Conservation (phyloP, 2,329 filamentous ascomycete species). For the Aspergillus ruber region DNA sequence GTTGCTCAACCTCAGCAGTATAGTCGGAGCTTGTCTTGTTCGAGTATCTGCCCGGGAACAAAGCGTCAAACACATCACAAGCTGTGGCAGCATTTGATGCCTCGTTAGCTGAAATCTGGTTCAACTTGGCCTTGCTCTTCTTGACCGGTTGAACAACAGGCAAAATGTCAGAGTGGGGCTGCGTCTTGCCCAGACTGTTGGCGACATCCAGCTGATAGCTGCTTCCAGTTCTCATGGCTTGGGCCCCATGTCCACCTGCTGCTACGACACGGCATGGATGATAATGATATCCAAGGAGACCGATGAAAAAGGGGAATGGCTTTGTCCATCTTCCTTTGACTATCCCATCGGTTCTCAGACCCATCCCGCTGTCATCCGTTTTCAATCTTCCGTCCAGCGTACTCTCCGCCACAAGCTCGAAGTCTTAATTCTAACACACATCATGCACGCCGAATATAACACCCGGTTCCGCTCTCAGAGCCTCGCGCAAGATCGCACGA, state of each 20-base stretch:
- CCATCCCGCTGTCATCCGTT: background rate
- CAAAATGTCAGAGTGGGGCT: no score
- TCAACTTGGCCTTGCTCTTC: no score
- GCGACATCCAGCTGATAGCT: no score
- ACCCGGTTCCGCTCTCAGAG: background rate
- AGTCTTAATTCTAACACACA: conserved; percentile 6
- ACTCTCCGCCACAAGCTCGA: conserved; percentile 2
- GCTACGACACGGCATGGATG: conserved; percentile 3
- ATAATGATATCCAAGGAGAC: conserved; percentile 1
- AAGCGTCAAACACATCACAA: no score
- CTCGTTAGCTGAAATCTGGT: no score
- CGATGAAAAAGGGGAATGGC: background rate
- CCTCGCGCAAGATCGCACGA: background rate
- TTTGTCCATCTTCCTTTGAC: conserved; percentile 1
- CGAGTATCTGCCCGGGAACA: no score
- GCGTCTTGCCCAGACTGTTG: no score
- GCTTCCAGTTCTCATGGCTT: background rate
- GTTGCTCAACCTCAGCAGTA: no score
- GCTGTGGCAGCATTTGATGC: no score
- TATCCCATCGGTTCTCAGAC: background rate
- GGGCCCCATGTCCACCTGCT: conserved; percentile 1
- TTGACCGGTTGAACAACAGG: no score
- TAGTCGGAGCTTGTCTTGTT: no score
- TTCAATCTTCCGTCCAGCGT: background rate
- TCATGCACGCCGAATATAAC: conserved; percentile 9